Conservation (phyloP, 2,329 filamentous ascomycete species). For the Annulohypoxylon truncatum region DNA sequence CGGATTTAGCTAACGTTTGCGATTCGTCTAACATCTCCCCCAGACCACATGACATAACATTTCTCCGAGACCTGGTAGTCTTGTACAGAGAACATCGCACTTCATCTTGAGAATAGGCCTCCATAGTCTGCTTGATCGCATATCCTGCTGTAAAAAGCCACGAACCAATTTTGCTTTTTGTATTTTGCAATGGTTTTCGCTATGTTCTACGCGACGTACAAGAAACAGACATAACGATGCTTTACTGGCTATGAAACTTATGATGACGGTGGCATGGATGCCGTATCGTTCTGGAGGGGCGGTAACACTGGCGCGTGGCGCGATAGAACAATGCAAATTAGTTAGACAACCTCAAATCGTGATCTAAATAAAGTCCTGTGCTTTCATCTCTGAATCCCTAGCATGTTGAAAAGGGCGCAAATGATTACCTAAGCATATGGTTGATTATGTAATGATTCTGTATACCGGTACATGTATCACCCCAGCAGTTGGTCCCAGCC, state of each 20-base stretch:
- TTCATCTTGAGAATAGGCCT: conserved; percentile 23
- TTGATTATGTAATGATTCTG: not conserved
- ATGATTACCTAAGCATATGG: conserved; percentile 26
- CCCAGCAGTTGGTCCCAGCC: not conserved
- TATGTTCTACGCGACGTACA: not conserved
- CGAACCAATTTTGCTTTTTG: conserved; percentile 24
- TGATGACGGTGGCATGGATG: not conserved
- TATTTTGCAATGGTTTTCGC: conserved; percentile 23
- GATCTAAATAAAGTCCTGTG: conserved; percentile 6
- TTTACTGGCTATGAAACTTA: not conserved
- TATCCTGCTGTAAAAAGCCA: conserved; percentile 12
- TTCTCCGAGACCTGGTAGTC: conserved; percentile 33
- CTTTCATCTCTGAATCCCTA: not conserved
- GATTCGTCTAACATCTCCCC: conserved; percentile 7
- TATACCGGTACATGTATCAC: not conserved
- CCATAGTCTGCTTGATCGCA: conserved; percentile 22
- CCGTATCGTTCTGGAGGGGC: not conserved
- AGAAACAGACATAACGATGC: not conserved
- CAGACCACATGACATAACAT: conserved; percentile 6
- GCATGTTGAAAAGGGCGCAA: conserved; percentile 9
- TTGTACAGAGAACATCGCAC: conserved; percentile 14
- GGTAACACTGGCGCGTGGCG: not conserved
- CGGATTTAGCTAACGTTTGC: conserved; percentile 1
- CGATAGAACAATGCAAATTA: conserved; percentile 16
- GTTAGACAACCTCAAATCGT: conserved; percentile 14